phyloP scores from a whole-genome alignment of 805 yeast genomes.

The Brettanomyces naardenensis region DNA sequence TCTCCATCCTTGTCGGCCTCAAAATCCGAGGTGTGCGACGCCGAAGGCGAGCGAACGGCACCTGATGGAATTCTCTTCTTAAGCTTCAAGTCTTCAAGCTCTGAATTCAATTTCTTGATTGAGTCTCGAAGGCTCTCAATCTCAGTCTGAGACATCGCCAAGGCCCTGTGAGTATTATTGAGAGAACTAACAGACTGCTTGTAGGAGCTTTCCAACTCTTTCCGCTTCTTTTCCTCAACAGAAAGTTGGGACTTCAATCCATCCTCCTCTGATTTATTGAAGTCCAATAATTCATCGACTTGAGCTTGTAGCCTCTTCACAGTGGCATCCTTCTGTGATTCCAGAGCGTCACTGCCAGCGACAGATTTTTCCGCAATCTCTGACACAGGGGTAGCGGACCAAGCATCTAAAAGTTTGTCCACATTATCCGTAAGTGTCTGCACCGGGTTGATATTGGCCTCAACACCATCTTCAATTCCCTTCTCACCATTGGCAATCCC shows the following conservation, averaged over 20 bases:
- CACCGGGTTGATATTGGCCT: not conserved
- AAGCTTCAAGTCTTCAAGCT: slow-evolving; percentile 61
- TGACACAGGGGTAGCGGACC: slow-evolving; percentile 6
- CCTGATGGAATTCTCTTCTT: slow-evolving; percentile 4
- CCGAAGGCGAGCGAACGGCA: not conserved
- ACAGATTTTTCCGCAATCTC: slow-evolving; percentile 7
- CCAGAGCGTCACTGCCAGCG: not conserved
- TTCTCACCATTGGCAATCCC: not conserved
- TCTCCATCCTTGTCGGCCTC: slow-evolving; percentile 3
- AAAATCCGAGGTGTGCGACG: slow-evolving; percentile 1
- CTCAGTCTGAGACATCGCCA: slow-evolving; percentile 68
- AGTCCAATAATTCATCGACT: slow-evolving; percentile 44
- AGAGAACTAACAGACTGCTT: slow-evolving; percentile 65
- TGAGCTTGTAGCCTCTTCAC: slow-evolving; percentile 40
- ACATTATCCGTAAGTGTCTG: slow-evolving; percentile 10
- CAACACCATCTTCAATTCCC: not conserved
- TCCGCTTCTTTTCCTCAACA: slow-evolving; percentile 13
- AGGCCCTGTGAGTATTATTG: slow-evolving; percentile 66
- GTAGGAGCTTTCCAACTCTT: slow-evolving; percentile 54
- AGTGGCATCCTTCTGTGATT: slow-evolving; percentile 2
- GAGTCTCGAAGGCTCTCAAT: slow-evolving; percentile 49
- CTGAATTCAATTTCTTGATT: slow-evolving; percentile 49
- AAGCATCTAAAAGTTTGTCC: slow-evolving; percentile 11
- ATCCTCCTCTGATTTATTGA: slow-evolving; percentile 30
- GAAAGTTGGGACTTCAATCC: slow-evolving; percentile 26